phyloP scores from a whole-genome alignment of 495 filamentous ascomycete genomes.

The Lentithecium fluviatile region DNA sequence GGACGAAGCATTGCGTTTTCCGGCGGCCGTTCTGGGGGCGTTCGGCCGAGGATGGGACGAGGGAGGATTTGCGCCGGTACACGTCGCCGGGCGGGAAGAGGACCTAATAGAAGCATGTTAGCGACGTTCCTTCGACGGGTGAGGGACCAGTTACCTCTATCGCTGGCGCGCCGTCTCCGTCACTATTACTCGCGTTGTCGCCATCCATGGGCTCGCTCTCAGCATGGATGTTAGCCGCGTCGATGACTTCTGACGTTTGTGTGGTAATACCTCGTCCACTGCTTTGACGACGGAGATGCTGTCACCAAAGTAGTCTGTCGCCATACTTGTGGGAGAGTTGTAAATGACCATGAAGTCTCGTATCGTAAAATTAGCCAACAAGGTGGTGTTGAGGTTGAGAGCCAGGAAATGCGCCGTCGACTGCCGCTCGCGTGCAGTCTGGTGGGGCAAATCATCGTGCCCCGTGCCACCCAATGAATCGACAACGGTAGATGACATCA shows the following conservation, averaged over 20 bases:
- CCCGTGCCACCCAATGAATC: constrained; percentile 10
- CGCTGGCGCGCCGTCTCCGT: constrained; percentile 31
- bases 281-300: neutral
- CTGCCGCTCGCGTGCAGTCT: too few relatives aligned
- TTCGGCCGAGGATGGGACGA: constrained; percentile 59
- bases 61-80: constrained; percentile 83
- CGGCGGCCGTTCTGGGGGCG: constrained; percentile 46
- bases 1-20: constrained; percentile 76
- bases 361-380: too few relatives aligned
- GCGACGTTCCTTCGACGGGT: neutral
- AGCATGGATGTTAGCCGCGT: constrained; percentile 27
- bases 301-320: neutral
- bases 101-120: constrained; percentile 54
- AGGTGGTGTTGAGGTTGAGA: neutral
- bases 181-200: constrained; percentile 21
- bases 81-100: constrained; percentile 67
- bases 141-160: constrained; percentile 27
- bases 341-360: neutral
- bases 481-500: constrained; percentile 7
- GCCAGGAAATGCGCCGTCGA: too few relatives aligned
- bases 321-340: too few relatives aligned
- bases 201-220: constrained; percentile 17
- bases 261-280: constrained; percentile 10
- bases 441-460: constrained; percentile 1
- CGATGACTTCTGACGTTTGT: neutral